Evolutionary conservation across 2,329 filamentous ascomycete genomes (phyloP), one percentile per base, ranked within the genome.

Genomic region (Paecilomyces sp.): DNA sequence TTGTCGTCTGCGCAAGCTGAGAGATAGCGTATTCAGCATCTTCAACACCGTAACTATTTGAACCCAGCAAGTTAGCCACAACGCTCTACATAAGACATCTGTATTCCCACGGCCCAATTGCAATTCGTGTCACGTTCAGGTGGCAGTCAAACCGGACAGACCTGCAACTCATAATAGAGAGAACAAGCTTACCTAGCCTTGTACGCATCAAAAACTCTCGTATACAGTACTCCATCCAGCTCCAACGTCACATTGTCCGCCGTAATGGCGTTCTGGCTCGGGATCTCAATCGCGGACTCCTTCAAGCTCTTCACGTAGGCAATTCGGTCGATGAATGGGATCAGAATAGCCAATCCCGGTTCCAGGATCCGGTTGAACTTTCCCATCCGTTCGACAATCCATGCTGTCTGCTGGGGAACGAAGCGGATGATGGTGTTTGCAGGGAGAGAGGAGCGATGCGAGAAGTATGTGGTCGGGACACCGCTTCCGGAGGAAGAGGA

Each of bases 341-440:
- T 83, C 66, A 99, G 79, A 63, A 99, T 83, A 24, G 94, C 92
- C 63, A 99, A 81, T 60, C 94, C 94, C 3, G 94, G 94, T 69
- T 97, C 86, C 56, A 99, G 81, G 70, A 99, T 97, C 62, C 92
- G 85, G 78, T 91, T 89, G 80, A 96, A 99, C 77, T 92, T 94
- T 70, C 94, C 94, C 94, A 99, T 99, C 72, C 94, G 92, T 84
- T 99, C 94, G 60, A 99, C 94, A 61, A 99, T 93, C 94, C 94
- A 99, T 75, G 94, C 94, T 68, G 93, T 97, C 81, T 99, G 94
- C 78, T 99, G 94, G n/a, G 94, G 94, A 51, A 99, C 94, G 77
- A 97, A 99, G 62, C 93, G 91, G 68, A 99, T 82, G 63, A 99
- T 82, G 3, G 94, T 99, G 78, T 99, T 99, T 67, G 92, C 90